A percentile compares a stretch with the other conserved stretches of the same genome.
These are phyloP conservation scores for Monosporascus cannonballus DNA, from an alignment of 2,329 filamentous ascomycete species.

Conservation along the genomic window DNA sequence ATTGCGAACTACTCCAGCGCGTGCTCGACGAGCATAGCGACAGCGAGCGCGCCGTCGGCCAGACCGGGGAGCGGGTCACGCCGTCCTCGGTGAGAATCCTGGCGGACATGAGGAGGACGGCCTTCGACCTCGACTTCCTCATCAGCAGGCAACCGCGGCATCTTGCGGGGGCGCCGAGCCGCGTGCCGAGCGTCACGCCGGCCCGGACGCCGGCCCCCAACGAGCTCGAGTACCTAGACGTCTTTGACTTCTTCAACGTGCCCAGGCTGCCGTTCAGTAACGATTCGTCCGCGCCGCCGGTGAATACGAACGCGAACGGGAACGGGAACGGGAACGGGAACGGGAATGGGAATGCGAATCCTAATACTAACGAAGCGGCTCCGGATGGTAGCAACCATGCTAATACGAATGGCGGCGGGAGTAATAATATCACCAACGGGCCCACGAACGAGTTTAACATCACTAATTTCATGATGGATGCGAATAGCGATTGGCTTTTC, in stretches of 20 bases:
- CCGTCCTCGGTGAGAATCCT: constrained; percentile 81
- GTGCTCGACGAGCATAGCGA: constrained; percentile 84
- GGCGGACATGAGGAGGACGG: constrained; percentile 85
- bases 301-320: constrained; percentile 10
- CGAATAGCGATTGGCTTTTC: constrained; percentile 69
- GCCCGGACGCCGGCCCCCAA: constrained; percentile 68
- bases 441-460: constrained; percentile 64
- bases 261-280: constrained; percentile 58
- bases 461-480: constrained; percentile 71
- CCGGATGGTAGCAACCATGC: no score
- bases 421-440: constrained; percentile 23
- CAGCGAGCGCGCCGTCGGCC: constrained; percentile 49
- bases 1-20: constrained; percentile 71
- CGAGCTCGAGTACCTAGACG: constrained; percentile 83
- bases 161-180: constrained; percentile 32
- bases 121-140: constrained; percentile 83
- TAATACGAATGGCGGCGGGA: constrained; percentile 11
- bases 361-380: background rate
- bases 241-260: constrained; percentile 93
- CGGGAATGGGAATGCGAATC: constrained; percentile 7
- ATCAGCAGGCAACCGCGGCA: constrained; percentile 73
- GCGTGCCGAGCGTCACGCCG: constrained; percentile 49
- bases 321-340: constrained; percentile 12
- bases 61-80: constrained; percentile 65
- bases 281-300: constrained; percentile 23